Evolutionary conservation across 768 basidiomycete genomes (phyloP).

Genomic region (Leccinum imitatum): DNA sequence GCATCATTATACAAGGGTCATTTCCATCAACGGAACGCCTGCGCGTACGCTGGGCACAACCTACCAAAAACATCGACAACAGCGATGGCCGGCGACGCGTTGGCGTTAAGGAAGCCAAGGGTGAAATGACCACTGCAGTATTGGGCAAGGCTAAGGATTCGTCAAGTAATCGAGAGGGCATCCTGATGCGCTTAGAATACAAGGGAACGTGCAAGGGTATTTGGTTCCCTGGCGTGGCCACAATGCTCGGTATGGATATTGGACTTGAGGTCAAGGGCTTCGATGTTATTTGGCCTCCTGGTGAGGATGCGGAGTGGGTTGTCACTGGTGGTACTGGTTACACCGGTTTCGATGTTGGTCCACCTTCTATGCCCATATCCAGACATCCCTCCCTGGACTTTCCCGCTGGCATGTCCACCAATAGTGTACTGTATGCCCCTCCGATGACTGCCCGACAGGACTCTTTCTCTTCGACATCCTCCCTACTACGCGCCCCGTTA

Average conservation of each 20-base stretch:
- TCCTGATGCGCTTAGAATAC: constrained; percentile 67
- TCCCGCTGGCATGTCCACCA: constrained; percentile 21
- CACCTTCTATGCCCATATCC: constrained; percentile 38
- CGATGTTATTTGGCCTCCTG: constrained; percentile 65
- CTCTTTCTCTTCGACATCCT: constrained; percentile 51
- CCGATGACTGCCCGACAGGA: constrained; percentile 35
- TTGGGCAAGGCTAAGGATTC: constrained; percentile 47
- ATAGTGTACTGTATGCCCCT: constrained; percentile 22
- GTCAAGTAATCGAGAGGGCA: constrained; percentile 46
- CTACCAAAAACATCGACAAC: constrained; percentile 45
- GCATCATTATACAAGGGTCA: constrained; percentile 69
- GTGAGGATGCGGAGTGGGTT: constrained; percentile 52
- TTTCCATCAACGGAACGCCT: constrained; percentile 78
- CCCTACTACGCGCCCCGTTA: constrained; percentile 73
- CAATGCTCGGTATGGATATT: constrained; percentile 75
- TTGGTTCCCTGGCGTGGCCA: constrained; percentile 84
- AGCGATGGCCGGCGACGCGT: constrained; percentile 62
- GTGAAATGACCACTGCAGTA: constrained; percentile 63
- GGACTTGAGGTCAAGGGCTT: constrained; percentile 66
- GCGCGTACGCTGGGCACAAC: constrained; percentile 77
- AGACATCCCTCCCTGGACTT: constrained; percentile 54
- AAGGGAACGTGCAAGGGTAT: constrained; percentile 72
- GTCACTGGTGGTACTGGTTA: constrained; percentile 65
- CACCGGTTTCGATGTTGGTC: constrained; percentile 66
- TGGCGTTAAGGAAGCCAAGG: constrained; percentile 65